Base-by-base conservation (phyloP, 306 rosid genomes). In the Arachis hypogaea region DNA sequence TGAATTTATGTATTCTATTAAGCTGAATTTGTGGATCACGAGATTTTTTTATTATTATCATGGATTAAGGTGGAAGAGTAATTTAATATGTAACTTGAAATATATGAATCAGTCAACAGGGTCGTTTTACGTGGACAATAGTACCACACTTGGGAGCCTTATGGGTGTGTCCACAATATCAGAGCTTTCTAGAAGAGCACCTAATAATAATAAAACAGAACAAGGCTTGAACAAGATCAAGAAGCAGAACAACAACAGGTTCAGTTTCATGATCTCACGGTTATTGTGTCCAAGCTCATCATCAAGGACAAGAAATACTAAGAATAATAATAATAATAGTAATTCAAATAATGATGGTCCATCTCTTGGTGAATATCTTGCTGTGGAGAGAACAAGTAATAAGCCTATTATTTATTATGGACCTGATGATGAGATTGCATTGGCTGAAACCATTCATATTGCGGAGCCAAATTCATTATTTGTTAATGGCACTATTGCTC, bases 101-200 rank as follows among this genome's bases (percentile, higher is more conserved):
- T 33, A 33, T 33, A 33, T 30, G 30, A 40, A 47, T 77, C 86
- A 92, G 97, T 92, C 91, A 1, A 88, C 93, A 1, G 92, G 93
- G 57, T 89, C 93, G 0, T 92, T 92, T 76, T 92, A 86, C 76
- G 89, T 72, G 50, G 92, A 92, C 60, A 86, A 81, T 40, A 92
- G 93, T 81, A 88, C 80, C 51, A 92, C 96, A 45, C 86, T 92
- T 3, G 96, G 96, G 82, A 88, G 85, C 80, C 88, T 92, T 2
- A 83, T 92, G 30, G 93, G 93, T 29, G 88, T 88, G 30, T 85
- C 87, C 2, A 92, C 77, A 81, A 83, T 88, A 52, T 52, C 85
- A 11, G 92, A 92, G 75, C 68, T 88, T 33, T 89, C 89, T 8
- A 78, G 92, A 75, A 89, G 89, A 77, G 86, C 97, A 14, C 10